phyloP scores from a whole-genome alignment of 169 alveolate genomes.

The Eimeria praecox region DNA sequence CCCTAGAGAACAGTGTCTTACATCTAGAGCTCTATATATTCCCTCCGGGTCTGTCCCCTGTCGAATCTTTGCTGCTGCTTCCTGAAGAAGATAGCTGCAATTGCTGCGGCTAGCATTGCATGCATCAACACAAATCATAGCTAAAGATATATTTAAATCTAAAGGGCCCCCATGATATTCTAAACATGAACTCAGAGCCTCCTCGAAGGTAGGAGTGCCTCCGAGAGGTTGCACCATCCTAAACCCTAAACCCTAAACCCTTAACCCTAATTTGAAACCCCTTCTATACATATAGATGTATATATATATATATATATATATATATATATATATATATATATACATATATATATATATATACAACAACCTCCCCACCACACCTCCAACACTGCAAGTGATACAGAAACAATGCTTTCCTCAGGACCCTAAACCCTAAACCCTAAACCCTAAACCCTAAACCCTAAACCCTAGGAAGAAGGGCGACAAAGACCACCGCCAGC shows the following conservation, averaged over 20 bases:
- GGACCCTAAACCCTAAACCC: conserved; percentile 10
- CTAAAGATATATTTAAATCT: background rate
- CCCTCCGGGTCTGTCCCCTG: conserved; percentile 44
- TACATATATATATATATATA: too few species aligned
- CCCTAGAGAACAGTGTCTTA: background rate
- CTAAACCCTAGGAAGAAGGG: background rate
- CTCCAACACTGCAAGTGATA: background rate
- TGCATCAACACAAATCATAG: conserved; percentile 18
- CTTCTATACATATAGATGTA: too few species aligned
- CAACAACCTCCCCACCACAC: too few species aligned
- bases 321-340: background rate
- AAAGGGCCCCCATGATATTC: conserved; percentile 30
- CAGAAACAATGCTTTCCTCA: background rate
- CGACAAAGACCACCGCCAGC: background rate
- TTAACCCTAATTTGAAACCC: background rate
- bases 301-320: background rate
- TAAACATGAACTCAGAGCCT: conserved; percentile 14
- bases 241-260: background rate
- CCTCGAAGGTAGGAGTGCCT: background rate
- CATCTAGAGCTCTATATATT: conserved; percentile 53
- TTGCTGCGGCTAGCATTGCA: background rate
- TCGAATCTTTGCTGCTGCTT: background rate
- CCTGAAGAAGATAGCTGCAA: background rate
- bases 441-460: background rate
- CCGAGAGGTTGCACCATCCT: conserved; percentile 23